Conservation (phyloP, 352 stramenopile genomes). For the Phytopythium cucurbitacearum region DNA sequence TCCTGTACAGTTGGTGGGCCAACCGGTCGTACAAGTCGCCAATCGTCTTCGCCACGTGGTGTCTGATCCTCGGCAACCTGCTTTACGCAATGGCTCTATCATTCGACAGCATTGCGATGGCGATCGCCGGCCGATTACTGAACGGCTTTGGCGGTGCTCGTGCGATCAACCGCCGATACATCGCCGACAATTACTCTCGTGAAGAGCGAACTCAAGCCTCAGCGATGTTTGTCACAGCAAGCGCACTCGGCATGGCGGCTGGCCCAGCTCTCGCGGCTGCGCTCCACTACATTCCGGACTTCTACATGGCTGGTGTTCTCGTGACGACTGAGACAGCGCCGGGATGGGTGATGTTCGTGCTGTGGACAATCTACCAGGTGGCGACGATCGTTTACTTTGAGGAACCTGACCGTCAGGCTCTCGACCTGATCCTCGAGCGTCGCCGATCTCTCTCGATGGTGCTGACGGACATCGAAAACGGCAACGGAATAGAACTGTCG, state of each 20-base stretch:
- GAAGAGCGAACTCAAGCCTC: conserved; percentile 90
- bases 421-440: conserved; percentile 40
- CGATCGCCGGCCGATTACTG: conserved; percentile 87
- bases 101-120: conserved; percentile 82
- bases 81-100: conserved; percentile 81
- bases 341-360: conserved; percentile 87
- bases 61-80: conserved; percentile 84
- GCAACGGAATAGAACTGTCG: conserved; percentile 9
- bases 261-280: conserved; percentile 75
- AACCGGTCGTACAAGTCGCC: conserved; percentile 88
- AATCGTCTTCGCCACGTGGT: conserved; percentile 79
- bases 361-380: conserved; percentile 67
- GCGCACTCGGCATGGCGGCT: conserved; percentile 89
- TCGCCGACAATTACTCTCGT: conserved; percentile 85
- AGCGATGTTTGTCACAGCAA: conserved; percentile 90
- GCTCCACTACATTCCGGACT: conserved; percentile 74
- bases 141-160: conserved; percentile 91
- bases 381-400: conserved; percentile 53
- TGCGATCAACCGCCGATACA: conserved; percentile 90
- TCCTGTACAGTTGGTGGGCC: conserved; percentile 94
- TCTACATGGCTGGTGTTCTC: conserved; percentile 42
- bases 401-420: conserved; percentile 55
- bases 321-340: conserved; percentile 88
- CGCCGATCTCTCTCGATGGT: conserved; percentile 30
- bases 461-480: conserved; percentile 27